Base-by-base conservation (phyloP, 371 early-diverging fungal species). In the Apophysomyces ossiformis region DNA sequence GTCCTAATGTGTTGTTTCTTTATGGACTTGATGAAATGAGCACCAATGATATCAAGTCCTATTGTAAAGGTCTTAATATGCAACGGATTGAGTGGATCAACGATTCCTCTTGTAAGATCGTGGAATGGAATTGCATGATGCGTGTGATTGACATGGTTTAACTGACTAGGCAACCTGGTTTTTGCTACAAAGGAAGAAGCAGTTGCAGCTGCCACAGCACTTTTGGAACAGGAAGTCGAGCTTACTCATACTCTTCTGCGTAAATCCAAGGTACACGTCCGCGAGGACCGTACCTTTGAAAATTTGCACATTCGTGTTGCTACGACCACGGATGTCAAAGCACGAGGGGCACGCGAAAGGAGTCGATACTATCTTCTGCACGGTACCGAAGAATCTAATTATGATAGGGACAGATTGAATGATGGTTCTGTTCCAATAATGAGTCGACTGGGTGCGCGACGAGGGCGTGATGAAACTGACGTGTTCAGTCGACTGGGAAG, bases 61-160 rank as follows among this genome's bases (percentile, higher is more conserved):
- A 85, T 65, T 80, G 79, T 66, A 61, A 70, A n/a, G 72, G 68
- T 3, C 66, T 76, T 35, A 69, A 76, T 4, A 71, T 84, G 13
- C 47, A 68, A n/a, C 82, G 83, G 43, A 74, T 87, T 1, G 84
- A 87, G 66, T 87, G 87, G 87, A 83, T 87, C 57, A 79, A 87
- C 56, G 87, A 87, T 54, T 69, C 80, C 0, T 77, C 79, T 7
- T 87, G 87, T 72, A 83, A 83, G 71, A 15, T 72, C 46, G 13
- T 11, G 11, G 54, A 50, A n/a, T 7, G 9, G 4, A 8, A 9
- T 16, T 21, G 18, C 9, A 50, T 18, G 11, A 4, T 2, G 41
- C 2, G 41, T 5, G 41, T 41, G 41, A 13, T 41, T 41, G 41
- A n/a, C 32, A 44, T 64, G 61, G 72, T 35, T 74, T 67, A 18